Base-by-base conservation (phyloP, 2,329 filamentous ascomycete genomes). In the Clarireedia homoeocarpa region DNA sequence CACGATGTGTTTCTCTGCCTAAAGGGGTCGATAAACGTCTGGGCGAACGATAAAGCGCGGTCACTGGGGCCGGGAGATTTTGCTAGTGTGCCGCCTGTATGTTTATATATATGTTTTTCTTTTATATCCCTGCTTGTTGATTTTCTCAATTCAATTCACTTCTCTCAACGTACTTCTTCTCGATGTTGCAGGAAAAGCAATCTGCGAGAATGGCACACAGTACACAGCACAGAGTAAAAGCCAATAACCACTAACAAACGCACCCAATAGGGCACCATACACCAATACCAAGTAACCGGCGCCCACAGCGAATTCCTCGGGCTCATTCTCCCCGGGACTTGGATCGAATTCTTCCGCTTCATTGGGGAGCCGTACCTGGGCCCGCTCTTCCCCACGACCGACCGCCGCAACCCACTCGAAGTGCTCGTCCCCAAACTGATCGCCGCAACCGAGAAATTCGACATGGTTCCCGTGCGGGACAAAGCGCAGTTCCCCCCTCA, bases 321-420 rank as follows among this genome's bases (percentile, higher is more conserved):
- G 14, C 66, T 83, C 3, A 76, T 83, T 27, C 77, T 77, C 0
- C 80, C 80, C 0, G 80, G 78, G 5, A 79, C 80, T 63, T 83
- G 80, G 80, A 71, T 81, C 27, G 79, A 83, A 61, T 83, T 83
- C 70, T 83, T 83, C 70, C 74, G 80, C 50, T 77, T 80, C 63
- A 74, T 83, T 6, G 74, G 74, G 27, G 79, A 83, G 65, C 70
- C 75, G 0, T 82, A 77, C 55, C 59, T 69, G 3, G 78, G 79
- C 0, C 61, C 76, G 1, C 60, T 81, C 17, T 73, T 78, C 15
- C 79, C 80, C 1, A 74, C 79, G 51, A 66, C 70, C 38, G 80
- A 83, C 63, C 62, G 74, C n/a, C 75, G 80, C 1, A 75, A 80
- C 60, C 68, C 80, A 2, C 74, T 73, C 46, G 71, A 75, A 24